Conservation (phyloP, 495 filamentous ascomycete genomes). For the Chaetomium fimeti region DNA sequence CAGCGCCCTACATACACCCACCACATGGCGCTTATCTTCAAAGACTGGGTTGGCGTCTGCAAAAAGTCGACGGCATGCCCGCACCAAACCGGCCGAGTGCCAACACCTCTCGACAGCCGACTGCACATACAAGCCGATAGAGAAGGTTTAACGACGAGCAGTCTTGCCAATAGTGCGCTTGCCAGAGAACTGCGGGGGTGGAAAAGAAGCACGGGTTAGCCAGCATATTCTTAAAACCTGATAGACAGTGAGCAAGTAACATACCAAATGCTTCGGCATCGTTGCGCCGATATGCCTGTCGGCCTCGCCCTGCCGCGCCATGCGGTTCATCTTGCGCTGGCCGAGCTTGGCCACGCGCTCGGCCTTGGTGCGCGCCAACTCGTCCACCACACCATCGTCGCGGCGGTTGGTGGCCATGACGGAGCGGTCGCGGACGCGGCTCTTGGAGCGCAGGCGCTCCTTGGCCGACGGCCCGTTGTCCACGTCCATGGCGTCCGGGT, state of each 20-base stretch:
- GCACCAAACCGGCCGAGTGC: too few relatives aligned
- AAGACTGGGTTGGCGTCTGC: too few relatives aligned
- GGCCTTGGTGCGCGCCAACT: conserved; percentile 65
- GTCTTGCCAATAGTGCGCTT: conserved; percentile 63
- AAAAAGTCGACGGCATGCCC: too few relatives aligned
- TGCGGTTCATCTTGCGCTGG: conserved; percentile 98
- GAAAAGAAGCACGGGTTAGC: background rate
- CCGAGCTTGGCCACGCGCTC: conserved; percentile 81
- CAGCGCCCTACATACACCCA: background rate
- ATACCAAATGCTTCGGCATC: conserved; percentile 88
- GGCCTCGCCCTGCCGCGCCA: conserved; percentile 93
- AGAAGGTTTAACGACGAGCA: conserved; percentile 34
- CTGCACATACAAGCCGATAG: background rate
- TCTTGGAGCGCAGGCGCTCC: conserved; percentile 70
- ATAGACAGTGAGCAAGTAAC: conserved; percentile 29
- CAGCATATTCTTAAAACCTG: background rate
- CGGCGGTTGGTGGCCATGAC: conserved; percentile 66
- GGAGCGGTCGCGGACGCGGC: conserved; percentile 67
- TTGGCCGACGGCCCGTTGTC: conserved; percentile 56
- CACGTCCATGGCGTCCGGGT: conserved; percentile 81
- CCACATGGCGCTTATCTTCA: too few relatives aligned
- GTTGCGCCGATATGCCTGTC: conserved; percentile 84
- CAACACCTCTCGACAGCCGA: too few relatives aligned
- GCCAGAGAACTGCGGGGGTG: conserved; percentile 46
- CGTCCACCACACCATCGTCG: conserved; percentile 71